Conservation (phyloP, 495 filamentous ascomycete genomes). For the Entonaema liquescens region DNA sequence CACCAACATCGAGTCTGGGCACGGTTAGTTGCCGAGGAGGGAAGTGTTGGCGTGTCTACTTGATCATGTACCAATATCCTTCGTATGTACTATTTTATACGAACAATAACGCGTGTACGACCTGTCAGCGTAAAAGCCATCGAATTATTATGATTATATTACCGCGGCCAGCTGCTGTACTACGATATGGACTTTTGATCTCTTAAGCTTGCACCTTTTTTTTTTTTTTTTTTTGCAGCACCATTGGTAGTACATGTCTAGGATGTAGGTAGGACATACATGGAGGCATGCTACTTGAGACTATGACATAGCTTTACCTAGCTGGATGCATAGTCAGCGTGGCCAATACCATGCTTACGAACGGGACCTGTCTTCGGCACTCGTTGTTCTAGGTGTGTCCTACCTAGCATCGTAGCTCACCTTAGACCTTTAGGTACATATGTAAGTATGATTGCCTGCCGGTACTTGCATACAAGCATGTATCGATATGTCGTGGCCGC, state of each 20-base stretch:
- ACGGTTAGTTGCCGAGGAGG: not conserved
- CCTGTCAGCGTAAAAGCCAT: constrained; percentile 10
- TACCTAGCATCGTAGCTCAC: not conserved
- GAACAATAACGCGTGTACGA: constrained; percentile 7
- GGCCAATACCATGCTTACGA: constrained; percentile 1
- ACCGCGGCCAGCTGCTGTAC: not conserved
- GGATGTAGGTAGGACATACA: not conserved
- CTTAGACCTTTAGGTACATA: constrained; percentile 7
- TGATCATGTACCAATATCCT: not conserved
- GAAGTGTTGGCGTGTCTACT: not conserved
- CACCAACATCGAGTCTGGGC: constrained; percentile 2
- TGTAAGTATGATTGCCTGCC: constrained; percentile 12
- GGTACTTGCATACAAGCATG: constrained; percentile 14
- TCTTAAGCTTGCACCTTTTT: not conserved
- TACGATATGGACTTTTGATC: not conserved
- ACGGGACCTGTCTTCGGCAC: not conserved
- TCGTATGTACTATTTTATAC: constrained; percentile 2
- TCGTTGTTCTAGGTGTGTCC: not conserved
- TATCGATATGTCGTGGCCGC: constrained; percentile 9
- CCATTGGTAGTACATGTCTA: not conserved
- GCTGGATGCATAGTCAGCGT: not conserved
- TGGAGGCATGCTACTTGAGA: not conserved
- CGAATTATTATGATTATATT: not conserved
- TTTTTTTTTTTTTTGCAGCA: too few relatives aligned
- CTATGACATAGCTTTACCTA: constrained; percentile 9